Evolutionary conservation across 139 green algal genomes (phyloP), one percentile per base, ranked within the genome.

Genomic region (Cymbomonas tetramitiformis): DNA sequence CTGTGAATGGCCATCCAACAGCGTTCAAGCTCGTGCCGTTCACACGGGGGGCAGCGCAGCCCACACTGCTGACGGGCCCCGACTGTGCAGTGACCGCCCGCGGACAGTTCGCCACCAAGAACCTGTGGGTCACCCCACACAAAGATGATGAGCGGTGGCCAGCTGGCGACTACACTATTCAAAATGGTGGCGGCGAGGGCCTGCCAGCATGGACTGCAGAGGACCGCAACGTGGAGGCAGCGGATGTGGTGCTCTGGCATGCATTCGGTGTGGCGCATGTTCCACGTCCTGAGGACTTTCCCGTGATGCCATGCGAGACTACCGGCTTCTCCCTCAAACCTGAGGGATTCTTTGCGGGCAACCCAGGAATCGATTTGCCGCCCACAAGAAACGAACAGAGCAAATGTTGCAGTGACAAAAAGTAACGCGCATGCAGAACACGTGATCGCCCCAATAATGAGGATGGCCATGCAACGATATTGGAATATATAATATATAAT

Each of bases 331-430:
- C 26, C 10, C 58, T 79, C 38, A 76, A 74, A 46, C 58, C 72
- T 4, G 51, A 69, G 51, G 52, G 51, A 6, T 79, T 77, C 55
- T 76, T 72, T 12, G n/a, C 46, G 19, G 58, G 46, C 47, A 93
- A 93, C 72, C 84, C 85, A 5, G 68, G 58, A 3, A 21, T 91
- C 8, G 81, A 93, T 59, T 40, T 93, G 23, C 81, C 83, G 0
- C 73, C 68, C 2, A 24, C 28, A 1, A 38, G 21, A 2, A 79
- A 87, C 65, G 40, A 36, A 4, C 66, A 63, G 12, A 79, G 61
- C 62, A 65, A 62, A n/a, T n/a, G n/a, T n/a, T n/a, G n/a, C n/a
- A n/a, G n/a, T n/a, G n/a, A n/a, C n/a, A n/a, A n/a, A n/a, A n/a
- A n/a, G n/a, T n/a, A n/a, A n/a, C n/a, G n/a, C n/a, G n/a, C n/a